A percentile compares a stretch with the other conserved stretches of the same genome.
These are phyloP conservation scores for Dioscorea zingiberensis DNA, from an alignment of 106 monocot species.

Conservation along the genomic window DNA sequence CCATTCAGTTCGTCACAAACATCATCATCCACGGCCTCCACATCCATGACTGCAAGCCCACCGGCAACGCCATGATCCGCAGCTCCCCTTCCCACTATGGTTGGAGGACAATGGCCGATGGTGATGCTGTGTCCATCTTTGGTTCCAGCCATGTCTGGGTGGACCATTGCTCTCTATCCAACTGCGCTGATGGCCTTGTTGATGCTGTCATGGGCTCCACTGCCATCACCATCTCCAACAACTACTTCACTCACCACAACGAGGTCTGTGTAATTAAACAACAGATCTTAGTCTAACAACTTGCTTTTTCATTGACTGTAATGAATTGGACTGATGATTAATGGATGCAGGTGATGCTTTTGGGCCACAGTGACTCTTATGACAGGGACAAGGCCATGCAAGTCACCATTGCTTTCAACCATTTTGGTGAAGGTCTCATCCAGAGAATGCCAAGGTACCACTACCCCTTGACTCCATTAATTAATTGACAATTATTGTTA, in stretches of 20 bases:
- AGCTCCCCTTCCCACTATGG: slow-evolving; percentile 43
- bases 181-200: slow-evolving; percentile 44
- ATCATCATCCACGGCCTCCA: slow-evolving; percentile 33
- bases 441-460: slow-evolving; percentile 47
- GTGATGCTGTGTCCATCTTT: slow-evolving; percentile 38
- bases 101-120: slow-evolving; percentile 44
- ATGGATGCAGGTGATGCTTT: slow-evolving; percentile 28
- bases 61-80: slow-evolving; percentile 41
- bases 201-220: slow-evolving; percentile 41
- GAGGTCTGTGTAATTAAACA: slow-evolving; percentile 22
- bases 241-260: slow-evolving; percentile 47
- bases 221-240: slow-evolving; percentile 43
- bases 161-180: slow-evolving; percentile 44
- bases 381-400: slow-evolving; percentile 39
- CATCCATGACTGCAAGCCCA: slow-evolving; percentile 44
- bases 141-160: slow-evolving; percentile 43
- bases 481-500: no score
- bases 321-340: no score
- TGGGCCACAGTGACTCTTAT: slow-evolving; percentile 45
- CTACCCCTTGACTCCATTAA: no score
- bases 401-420: slow-evolving; percentile 50
- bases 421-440: slow-evolving; percentile 48
- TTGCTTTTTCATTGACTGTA: no score
- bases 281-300: no score
- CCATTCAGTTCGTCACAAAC: slow-evolving; percentile 33